Base-by-base conservation (phyloP, 768 basidiomycete genomes). In the Suillus discolor region DNA sequence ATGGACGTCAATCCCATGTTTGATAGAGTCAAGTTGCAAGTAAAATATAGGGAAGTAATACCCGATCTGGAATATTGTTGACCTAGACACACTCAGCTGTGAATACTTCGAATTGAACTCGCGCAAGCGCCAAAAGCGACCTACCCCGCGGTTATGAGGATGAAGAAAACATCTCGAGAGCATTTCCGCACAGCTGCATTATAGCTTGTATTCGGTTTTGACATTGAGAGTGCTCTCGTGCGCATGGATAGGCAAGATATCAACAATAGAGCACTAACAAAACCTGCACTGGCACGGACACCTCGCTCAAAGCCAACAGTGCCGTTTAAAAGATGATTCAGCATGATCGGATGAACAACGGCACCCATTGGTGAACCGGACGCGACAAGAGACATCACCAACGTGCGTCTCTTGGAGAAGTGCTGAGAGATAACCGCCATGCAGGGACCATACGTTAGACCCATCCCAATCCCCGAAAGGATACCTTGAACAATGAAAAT, bases 271-370 rank as follows among this genome's bases (percentile, higher is more conserved):
- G 61, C 78, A 1, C 77, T 72, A 59, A 80, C 73, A 20, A 86
- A 71, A 25, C 72, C 71, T 5, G 79, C 84, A 63, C 77, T 83
- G 16, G 77, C 78, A 4, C 76, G 78, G 0, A 80, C 79, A 25
- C 80, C 79, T 51, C 66, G 75, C n/a, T 68, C 74, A 69, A 86
- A 82, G 8, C 89, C 86, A 5, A 82, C 72, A 7, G 74, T 68
- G 2, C 82, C 80, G 61, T 81, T 82, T 61, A 61, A 66, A 39
- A 62, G 66, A 23, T 80, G 74, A 71, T 91, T 90, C 34, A 91
- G 75, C 79, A 89, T 83, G 66, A 89, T 86, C 1, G 88, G 86
- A 63, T 88, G 83, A n/a, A 85, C 68, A 28, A 86, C 74, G 11
- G 84, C 87, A 8, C 89, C 89, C 4, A 87, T 71, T 4, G 85